phyloP scores from a whole-genome alignment of 2,329 filamentous ascomycete genomes.

The Fusarium agapanthi region DNA sequence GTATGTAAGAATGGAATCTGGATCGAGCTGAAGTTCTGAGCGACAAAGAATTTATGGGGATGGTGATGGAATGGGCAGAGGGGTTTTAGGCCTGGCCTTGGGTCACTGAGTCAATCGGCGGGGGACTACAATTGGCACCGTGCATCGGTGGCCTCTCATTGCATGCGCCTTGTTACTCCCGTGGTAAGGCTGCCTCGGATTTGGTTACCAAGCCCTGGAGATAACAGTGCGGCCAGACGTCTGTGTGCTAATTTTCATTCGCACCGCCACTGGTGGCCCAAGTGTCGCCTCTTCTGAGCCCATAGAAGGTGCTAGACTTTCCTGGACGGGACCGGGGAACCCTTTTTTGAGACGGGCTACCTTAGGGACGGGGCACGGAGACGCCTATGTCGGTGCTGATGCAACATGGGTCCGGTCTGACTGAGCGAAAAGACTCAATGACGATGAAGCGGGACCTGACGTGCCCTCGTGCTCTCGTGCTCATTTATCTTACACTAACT shows the following conservation, averaged over 20 bases:
- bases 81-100: constrained; percentile 14
- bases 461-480: constrained; percentile 3
- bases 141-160: constrained; percentile 32
- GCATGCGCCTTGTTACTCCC: constrained; percentile 17
- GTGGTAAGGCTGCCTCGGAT: constrained; percentile 20
- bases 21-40: constrained; percentile 31
- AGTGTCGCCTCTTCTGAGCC: constrained; percentile 11
- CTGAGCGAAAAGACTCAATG: constrained; percentile 11
- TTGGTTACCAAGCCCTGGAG: not conserved
- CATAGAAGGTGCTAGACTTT: constrained; percentile 46
- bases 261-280: constrained; percentile 38
- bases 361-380: constrained; percentile 11
- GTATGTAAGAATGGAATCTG: constrained; percentile 20
- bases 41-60: constrained; percentile 43
- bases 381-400: constrained; percentile 3
- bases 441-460: constrained; percentile 32
- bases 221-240: not conserved
- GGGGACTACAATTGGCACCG: constrained; percentile 35
- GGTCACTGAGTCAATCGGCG: constrained; percentile 52
- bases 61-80: constrained; percentile 45
- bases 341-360: not conserved
- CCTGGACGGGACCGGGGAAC: constrained; percentile 1
- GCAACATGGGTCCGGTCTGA: constrained; percentile 6
- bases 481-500: not conserved
- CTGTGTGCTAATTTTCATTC: constrained; percentile 14